phyloP scores from a whole-genome alignment of 208 protist genomes.

The Phytomonas sp. region DNA sequence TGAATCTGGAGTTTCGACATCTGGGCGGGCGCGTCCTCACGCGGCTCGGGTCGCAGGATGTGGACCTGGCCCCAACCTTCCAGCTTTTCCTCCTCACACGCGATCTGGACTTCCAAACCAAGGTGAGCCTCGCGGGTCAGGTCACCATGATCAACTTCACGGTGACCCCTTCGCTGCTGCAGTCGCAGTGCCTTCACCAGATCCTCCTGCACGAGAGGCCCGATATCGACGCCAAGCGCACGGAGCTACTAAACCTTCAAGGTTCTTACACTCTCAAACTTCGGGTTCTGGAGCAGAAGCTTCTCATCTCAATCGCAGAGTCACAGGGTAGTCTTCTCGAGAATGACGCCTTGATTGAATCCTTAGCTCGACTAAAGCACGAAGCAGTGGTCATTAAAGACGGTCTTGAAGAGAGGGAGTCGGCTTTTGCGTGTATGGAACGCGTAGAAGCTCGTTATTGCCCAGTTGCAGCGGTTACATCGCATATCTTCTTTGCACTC shows the following conservation, averaged over 20 bases:
- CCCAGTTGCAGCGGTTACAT: constrained; percentile 87
- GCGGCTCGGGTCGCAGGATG: constrained; percentile 94
- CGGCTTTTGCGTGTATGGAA: constrained; percentile 85
- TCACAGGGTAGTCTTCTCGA: constrained; percentile 96
- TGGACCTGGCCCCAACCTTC: constrained; percentile 97
- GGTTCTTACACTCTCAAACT: constrained; percentile 93
- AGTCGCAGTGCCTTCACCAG: constrained; percentile 92
- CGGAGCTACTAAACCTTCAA: constrained; percentile 90
- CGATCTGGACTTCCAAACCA: constrained; percentile 92
- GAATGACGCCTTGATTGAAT: constrained; percentile 93
- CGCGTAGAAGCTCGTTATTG: constrained; percentile 83
- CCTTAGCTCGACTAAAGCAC: constrained; percentile 92
- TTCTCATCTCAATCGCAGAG: constrained; percentile 92
- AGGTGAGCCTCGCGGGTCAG: constrained; percentile 91
- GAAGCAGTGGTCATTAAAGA: constrained; percentile 85
- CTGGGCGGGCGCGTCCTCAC: constrained; percentile 91
- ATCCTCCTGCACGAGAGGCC: constrained; percentile 92
- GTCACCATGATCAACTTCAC: constrained; percentile 99
- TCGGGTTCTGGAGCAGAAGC: constrained; percentile 92
- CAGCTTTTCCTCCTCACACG: constrained; percentile 95
- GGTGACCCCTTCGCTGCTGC: constrained; percentile 93
- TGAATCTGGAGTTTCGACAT: constrained; percentile 95
- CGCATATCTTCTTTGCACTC: constrained; percentile 94
- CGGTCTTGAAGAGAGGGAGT: constrained; percentile 90
- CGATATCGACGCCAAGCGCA: constrained; percentile 92